phyloP scores from a whole-genome alignment of 2,329 filamentous ascomycete species.

The Penicillium sp. region DNA sequence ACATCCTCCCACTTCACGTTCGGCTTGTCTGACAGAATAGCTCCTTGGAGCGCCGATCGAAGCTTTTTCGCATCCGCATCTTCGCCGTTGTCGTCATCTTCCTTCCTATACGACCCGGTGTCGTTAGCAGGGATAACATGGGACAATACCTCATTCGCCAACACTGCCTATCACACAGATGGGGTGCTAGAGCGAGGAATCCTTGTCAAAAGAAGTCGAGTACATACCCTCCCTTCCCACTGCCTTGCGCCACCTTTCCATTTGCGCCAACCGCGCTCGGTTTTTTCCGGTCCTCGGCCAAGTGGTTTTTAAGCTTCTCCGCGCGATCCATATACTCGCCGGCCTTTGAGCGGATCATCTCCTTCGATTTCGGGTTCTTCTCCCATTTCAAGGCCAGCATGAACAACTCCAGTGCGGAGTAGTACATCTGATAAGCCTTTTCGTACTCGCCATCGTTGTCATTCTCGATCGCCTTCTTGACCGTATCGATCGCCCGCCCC shows the following conservation, averaged over 20 bases:
- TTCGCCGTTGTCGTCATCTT: constrained; percentile 61
- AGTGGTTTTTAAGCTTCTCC: constrained; percentile 92
- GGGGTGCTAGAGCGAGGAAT: background rate
- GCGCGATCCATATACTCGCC: constrained; percentile 98
- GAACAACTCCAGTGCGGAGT: constrained; percentile 92
- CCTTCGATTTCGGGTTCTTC: constrained; percentile 95
- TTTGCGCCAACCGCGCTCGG: constrained; percentile 52
- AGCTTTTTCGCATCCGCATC: constrained; percentile 97
- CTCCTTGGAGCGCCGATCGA: constrained; percentile 81
- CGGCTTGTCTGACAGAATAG: constrained; percentile 90
- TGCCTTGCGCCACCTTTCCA: constrained; percentile 49
- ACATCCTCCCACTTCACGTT: constrained; percentile 99
- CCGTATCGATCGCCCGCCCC: constrained; percentile 90
- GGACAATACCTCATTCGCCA: background rate
- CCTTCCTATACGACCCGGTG: constrained; percentile 33
- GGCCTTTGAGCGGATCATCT: constrained; percentile 94
- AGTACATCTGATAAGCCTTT: constrained; percentile 94
- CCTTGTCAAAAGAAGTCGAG: background rate
- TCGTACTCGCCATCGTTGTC: constrained; percentile 96
- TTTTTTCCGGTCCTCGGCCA: constrained; percentile 58
- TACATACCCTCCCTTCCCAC: constrained; percentile 55
- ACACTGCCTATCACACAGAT: background rate
- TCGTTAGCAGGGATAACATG: constrained; percentile 4
- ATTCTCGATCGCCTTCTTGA: constrained; percentile 95
- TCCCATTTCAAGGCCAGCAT: constrained; percentile 99